Conservation (phyloP, 805 yeast species). For the Pichia manshurica region DNA sequence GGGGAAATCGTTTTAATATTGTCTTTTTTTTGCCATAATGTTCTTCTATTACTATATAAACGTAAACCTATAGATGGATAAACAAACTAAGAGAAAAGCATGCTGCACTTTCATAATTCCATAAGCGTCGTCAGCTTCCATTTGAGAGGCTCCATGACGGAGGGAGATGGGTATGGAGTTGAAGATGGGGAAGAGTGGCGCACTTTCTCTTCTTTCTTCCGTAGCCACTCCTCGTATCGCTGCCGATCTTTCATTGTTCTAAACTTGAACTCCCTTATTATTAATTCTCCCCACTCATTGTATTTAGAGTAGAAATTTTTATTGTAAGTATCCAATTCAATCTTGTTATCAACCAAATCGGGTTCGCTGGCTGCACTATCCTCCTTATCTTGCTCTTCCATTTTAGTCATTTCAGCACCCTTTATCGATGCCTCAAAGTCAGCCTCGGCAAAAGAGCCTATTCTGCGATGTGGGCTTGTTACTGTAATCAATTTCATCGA, state of each 20-base stretch:
- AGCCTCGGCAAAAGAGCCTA: slow-evolving; percentile 28
- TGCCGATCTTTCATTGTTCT: slow-evolving; percentile 25
- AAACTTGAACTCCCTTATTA: slow-evolving; percentile 28
- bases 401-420: slow-evolving; percentile 4
- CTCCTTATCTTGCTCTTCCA: slow-evolving; percentile 3
- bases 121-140: slow-evolving; percentile 25
- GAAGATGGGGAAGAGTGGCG: no score
- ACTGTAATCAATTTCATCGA: not conserved
- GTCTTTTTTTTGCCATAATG: no score
- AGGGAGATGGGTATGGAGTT: not conserved
- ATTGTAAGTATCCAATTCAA: slow-evolving; percentile 25
- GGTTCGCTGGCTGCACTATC: not conserved
- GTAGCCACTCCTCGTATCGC: slow-evolving; percentile 18
- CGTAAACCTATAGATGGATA: no score
- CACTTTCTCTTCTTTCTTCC: no score
- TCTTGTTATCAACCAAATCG: slow-evolving; percentile 3
- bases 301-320: slow-evolving; percentile 23
- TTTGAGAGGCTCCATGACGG: slow-evolving; percentile 21
- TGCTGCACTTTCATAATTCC: slow-evolving; percentile 6
- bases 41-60: no score
- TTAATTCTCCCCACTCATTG: slow-evolving; percentile 21
- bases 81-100: no score
- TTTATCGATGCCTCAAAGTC: not conserved
- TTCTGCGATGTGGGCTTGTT: slow-evolving; percentile 17
- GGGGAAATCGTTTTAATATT: no score